A percentile compares a stretch with the other conserved stretches of the same genome.
Conservation (phyloP, 1,139 yeast genomes). For the Pichia terricola region DNA sequence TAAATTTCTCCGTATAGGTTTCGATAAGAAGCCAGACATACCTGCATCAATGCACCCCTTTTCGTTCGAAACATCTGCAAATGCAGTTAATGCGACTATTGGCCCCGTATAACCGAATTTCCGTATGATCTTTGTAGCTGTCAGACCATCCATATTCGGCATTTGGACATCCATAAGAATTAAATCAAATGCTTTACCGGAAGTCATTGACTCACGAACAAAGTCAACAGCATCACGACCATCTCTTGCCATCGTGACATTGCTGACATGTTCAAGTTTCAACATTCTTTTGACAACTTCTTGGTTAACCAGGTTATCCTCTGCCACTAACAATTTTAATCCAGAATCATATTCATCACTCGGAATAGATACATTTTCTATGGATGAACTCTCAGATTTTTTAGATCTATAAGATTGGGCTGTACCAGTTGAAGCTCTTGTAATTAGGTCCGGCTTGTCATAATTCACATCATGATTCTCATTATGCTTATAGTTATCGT, state of each 20-base stretch:
- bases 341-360: slow-evolving; percentile 1
- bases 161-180: slow-evolving; percentile 95
- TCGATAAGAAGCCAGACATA: slow-evolving; percentile 80
- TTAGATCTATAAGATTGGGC: slow-evolving; percentile 31
- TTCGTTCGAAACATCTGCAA: slow-evolving; percentile 80
- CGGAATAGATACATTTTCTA: slow-evolving; percentile 1
- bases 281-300: slow-evolving; percentile 85
- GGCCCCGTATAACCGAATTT: slow-evolving; percentile 57
- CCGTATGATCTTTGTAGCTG: slow-evolving; percentile 70
- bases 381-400: slow-evolving; percentile 12
- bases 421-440: slow-evolving; percentile 49
- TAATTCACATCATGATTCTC: slow-evolving; percentile 11
- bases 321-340: slow-evolving; percentile 63
- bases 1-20: slow-evolving; percentile 71
- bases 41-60: slow-evolving; percentile 73
- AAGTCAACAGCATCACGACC: slow-evolving; percentile 80
- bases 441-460: slow-evolving; percentile 38
- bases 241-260: slow-evolving; percentile 71
- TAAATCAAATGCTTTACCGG: slow-evolving; percentile 43
- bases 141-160: slow-evolving; percentile 86
- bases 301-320: slow-evolving; percentile 85
- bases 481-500: neutral
- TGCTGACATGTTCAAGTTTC: slow-evolving; percentile 61
- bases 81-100: slow-evolving; percentile 89
- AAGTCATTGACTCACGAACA: slow-evolving; percentile 34